Evolutionary conservation across 768 basidiomycete species (phyloP), one percentile per base, ranked within the genome.

Genomic region (Kwoniella botswanensis): DNA sequence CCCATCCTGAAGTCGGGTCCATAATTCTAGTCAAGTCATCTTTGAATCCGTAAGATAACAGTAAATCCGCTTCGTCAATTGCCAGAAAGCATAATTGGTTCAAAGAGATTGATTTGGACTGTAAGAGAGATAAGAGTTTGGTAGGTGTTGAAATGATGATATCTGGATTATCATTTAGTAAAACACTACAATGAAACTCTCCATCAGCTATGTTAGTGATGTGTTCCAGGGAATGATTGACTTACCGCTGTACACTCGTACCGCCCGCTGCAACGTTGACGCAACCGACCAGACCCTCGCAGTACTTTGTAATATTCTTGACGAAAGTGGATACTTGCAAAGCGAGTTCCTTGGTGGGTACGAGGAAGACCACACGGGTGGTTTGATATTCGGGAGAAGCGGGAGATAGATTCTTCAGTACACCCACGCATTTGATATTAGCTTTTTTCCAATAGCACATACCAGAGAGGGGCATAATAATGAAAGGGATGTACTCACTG

Each of bases 21-120:
- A 88, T 52, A 62, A 83, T 58, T 89, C 92, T 66, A 84, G 87
- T 56, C 71, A 84, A 63, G 78, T 94, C 92, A 71, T 94, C 92
- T 50, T 85, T 85, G 74, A 98, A 93, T 2, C 97, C 97, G 81
- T 98, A 99, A 0, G 95, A 98, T 21, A 99, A 87, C 63, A 99
- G 92, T 46, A 98, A 88, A 81, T 98, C 97, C 24, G 97, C 97
- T 84, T 99, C 97, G 81, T 99, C 97, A 68, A 99, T 95, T 35
- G 96, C 92, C 18, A 99, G 88, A 4, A 92, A 91, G 57, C 93
- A 92, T 41, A 98, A 85, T 0, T 88, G 86, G 13, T 87, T 78
- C 0, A 94, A 84, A 2, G 86, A 87, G 9, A 98, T 85, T 0
- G 89, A 85, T 84, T 92, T 92, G 15, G 90, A 87, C 75, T 91